phyloP scores from a whole-genome alignment of 1,139 yeast species.

The Blastobotrys illinoisensis region DNA sequence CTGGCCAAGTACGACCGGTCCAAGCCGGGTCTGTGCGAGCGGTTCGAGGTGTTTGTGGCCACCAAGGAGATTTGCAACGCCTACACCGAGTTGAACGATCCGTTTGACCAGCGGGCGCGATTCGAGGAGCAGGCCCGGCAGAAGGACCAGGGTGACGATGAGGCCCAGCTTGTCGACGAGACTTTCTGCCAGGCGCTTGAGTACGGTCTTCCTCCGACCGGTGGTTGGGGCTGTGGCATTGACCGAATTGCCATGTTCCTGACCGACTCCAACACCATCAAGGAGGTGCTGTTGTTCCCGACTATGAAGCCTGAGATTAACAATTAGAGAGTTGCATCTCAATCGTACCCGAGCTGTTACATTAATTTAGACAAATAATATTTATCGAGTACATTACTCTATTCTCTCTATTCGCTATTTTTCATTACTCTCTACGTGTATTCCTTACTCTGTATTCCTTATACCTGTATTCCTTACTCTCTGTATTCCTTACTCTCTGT shows the following conservation, averaged over 20 bases:
- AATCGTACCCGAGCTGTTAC: no score
- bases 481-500: no score
- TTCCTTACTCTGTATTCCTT: no score
- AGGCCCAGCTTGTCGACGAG: conserved; percentile 95
- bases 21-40: conserved; percentile 91
- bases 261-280: conserved; percentile 92
- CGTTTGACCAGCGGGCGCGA: conserved; percentile 94
- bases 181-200: conserved; percentile 96
- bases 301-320: conserved; percentile 84
- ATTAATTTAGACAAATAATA: no score
- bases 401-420: no score
- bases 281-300: conserved; percentile 97
- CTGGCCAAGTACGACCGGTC: conserved; percentile 94
- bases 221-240: conserved; percentile 99
- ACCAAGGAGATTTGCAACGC: conserved; percentile 98
- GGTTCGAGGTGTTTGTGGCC: conserved; percentile 97
- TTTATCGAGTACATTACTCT: no score
- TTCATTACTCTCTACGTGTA: no score
- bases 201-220: conserved; percentile 98
- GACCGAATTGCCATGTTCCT: conserved; percentile 98
- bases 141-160: conserved; percentile 98
- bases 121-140: conserved; percentile 99
- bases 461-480: no score
- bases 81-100: conserved; percentile 97
- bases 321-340: no score